phyloP scores from a whole-genome alignment of 305 asterid species.

The Withania somnifera region DNA sequence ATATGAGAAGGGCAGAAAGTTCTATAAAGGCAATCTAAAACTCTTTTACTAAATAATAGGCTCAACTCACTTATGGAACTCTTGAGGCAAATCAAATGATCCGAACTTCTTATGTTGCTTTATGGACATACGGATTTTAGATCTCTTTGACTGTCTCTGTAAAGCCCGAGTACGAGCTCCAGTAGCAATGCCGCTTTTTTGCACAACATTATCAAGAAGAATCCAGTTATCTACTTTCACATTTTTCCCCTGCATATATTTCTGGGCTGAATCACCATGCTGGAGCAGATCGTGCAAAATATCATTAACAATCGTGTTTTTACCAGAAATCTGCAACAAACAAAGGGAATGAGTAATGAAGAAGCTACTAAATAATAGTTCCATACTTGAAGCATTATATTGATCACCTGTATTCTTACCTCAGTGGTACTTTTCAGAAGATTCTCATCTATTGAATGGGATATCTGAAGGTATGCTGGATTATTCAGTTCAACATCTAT shows the following conservation, averaged over 20 bases:
- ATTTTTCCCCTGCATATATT: slow-evolving; percentile 66
- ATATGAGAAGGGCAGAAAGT: background rate
- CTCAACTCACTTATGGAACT: slow-evolving; percentile 52
- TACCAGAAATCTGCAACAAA: slow-evolving; percentile 36
- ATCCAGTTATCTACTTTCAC: slow-evolving; percentile 61
- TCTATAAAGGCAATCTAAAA: background rate
- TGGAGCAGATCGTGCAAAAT: slow-evolving; percentile 72
- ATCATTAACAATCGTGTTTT: slow-evolving; percentile 32
- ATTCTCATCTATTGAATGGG: slow-evolving; percentile 48
- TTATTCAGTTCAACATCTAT: slow-evolving; percentile 38
- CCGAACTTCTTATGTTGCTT: slow-evolving; percentile 62
- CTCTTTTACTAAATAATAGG: background rate
- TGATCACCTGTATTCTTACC: slow-evolving; percentile 27
- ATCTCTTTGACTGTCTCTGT: slow-evolving; percentile 47
- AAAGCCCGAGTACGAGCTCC: slow-evolving; percentile 20
- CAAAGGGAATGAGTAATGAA: background rate
- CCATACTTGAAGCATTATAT: background rate
- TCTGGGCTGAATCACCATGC: slow-evolving; percentile 79
- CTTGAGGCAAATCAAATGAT: slow-evolving; percentile 45
- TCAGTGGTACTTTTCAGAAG: slow-evolving; percentile 34
- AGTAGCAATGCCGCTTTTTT: slow-evolving; percentile 26
- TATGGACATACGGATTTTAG: slow-evolving; percentile 65
- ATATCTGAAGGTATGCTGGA: slow-evolving; percentile 57
- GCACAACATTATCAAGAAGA: slow-evolving; percentile 74
- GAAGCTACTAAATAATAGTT: background rate